Conservation (phyloP, 2,329 filamentous ascomycete genomes). For the Lomentospora prolificans region DNA sequence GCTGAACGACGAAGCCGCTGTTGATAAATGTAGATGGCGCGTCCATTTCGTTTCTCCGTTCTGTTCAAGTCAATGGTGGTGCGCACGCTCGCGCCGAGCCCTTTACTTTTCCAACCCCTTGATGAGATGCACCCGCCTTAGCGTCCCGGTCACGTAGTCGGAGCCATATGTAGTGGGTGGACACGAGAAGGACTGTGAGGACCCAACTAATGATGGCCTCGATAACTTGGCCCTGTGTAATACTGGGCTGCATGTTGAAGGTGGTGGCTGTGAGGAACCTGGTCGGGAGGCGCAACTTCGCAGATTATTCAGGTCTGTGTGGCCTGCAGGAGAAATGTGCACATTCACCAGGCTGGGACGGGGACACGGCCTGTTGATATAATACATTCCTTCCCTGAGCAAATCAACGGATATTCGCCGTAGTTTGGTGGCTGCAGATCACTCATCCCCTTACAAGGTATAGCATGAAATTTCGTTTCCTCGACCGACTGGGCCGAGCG, state of each 20-base stretch:
- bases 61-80: conserved; percentile 27
- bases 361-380: background rate
- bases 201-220: background rate
- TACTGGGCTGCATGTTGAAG: background rate
- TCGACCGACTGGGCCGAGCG: background rate
- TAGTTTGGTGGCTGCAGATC: background rate
- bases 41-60: conserved; percentile 27
- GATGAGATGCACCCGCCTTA: no score
- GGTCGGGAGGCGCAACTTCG: background rate
- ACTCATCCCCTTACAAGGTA: background rate
- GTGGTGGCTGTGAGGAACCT: background rate
- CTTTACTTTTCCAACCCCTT: no score
- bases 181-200: background rate
- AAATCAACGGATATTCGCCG: background rate
- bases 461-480: background rate
- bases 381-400: background rate
- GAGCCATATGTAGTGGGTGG: background rate
- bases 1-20: conserved; percentile 23
- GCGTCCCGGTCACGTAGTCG: no score
- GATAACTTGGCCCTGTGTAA: background rate
- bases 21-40: conserved; percentile 31
- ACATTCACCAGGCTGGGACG: background rate
- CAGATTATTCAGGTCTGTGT: background rate
- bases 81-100: conserved; percentile 26
- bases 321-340: background rate